phyloP scores from a whole-genome alignment of 2,329 filamentous ascomycete genomes.

The Arachnomyces sp. region DNA sequence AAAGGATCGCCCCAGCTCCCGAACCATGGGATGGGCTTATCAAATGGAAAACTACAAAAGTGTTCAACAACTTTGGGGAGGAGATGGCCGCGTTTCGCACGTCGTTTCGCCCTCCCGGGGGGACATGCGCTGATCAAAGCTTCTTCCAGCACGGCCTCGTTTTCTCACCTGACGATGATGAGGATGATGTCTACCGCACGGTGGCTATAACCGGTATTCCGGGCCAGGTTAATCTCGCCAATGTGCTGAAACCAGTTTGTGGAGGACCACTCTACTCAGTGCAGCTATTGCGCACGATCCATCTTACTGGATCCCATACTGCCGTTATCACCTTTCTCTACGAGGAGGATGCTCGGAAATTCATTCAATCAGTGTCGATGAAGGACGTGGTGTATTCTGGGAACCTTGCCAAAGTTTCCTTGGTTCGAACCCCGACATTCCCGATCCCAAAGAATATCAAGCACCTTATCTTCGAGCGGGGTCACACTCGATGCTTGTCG shows the following conservation, averaged over 20 bases:
- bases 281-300: conserved; percentile 21
- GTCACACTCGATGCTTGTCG: conserved; percentile 21
- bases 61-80: neutral
- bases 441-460: conserved; percentile 20
- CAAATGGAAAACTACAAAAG: conserved; percentile 4
- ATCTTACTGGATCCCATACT: conserved; percentile 23
- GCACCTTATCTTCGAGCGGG: conserved; percentile 14
- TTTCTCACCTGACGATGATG: conserved; percentile 17
- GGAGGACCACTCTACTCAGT: conserved; percentile 23
- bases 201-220: conserved; percentile 23
- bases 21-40: conserved; percentile 13
- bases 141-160: conserved; percentile 27
- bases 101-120: neutral
- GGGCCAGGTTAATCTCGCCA: conserved; percentile 13
- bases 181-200: conserved; percentile 23
- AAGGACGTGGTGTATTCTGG: conserved; percentile 14
- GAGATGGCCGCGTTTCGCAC: neutral
- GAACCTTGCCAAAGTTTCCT: conserved; percentile 14
- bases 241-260: conserved; percentile 18
- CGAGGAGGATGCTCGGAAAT: conserved; percentile 18
- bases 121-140: conserved; percentile 12
- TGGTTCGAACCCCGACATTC: conserved; percentile 24
- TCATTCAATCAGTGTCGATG: conserved; percentile 11
- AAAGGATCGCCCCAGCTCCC: neutral
- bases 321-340: conserved; percentile 24